Conservation (phyloP, 108 stramenopile genomes). For the Schizochytrium sp. region DNA sequence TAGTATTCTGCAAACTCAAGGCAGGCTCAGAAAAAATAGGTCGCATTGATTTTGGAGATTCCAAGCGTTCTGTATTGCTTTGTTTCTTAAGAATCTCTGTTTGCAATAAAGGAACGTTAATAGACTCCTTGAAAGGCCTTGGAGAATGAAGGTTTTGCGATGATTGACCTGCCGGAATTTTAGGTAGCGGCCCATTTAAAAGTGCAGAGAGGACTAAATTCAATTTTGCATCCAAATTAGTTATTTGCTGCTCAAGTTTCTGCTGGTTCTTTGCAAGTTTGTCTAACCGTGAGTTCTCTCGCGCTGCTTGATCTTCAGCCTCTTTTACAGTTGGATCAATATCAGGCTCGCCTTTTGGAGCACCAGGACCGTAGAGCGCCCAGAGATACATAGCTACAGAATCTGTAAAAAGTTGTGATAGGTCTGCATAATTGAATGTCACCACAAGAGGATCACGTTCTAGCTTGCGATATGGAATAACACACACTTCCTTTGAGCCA, state of each 20-base stretch:
- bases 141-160: not conserved
- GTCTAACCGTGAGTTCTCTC: not conserved
- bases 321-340: not conserved
- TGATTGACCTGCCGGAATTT: not conserved
- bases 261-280: not conserved
- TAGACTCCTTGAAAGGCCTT: not conserved
- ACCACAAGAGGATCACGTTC: not conserved
- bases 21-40: not conserved
- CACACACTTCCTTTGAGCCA: not conserved
- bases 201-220: not conserved
- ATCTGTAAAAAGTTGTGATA: constrained; percentile 51
- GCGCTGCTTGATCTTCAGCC: not conserved
- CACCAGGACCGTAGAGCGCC: constrained; percentile 31
- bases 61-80: not conserved
- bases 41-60: not conserved
- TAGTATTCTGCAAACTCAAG: not conserved
- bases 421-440: constrained; percentile 50
- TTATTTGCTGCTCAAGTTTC: not conserved
- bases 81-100: not conserved
- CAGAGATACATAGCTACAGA: constrained; percentile 51
- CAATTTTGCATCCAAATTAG: not conserved
- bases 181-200: not conserved
- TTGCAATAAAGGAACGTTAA: not conserved
- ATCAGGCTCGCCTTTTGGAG: not conserved
- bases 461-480: constrained; percentile 6